Base-by-base conservation (phyloP, 2,329 filamentous ascomycete genomes). In the Nemania sp. region DNA sequence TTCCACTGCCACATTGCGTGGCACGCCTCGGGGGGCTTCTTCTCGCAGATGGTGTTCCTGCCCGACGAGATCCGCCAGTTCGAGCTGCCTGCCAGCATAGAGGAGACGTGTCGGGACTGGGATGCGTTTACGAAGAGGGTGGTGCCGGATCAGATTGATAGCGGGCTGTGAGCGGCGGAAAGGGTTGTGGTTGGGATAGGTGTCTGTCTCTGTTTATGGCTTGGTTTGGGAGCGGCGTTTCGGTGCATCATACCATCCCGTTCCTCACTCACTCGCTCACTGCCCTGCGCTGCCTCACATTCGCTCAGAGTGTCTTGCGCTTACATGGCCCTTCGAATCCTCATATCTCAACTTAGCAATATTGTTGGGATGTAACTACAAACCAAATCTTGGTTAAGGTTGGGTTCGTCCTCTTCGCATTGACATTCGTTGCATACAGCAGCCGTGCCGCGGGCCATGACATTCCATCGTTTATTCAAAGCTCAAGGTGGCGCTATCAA, bases 1-100 rank as follows among this genome's bases (percentile, higher is more conserved):
- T 80, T 86, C 71, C 84, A 86, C 73, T 86, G 84, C 72, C 84
- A 86, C 72, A 83, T 85, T 3, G 79, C 80, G 8, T 85, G 83
- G 78, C 85, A 87, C 71, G 80, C 82, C 0, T 81, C 80, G 6
- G 77, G 80, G 27, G 82, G 83, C 4, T 79, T 84, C 56, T 82
- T 82, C 22, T 73, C 82, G 59, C 81, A 84, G 72, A 77, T 84
- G 56, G 73, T 85, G 1, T 77, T 78, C 69, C 67, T 64, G 35
- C 71, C 75, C 22, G 73, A 77, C 41, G 22, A 73, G 57, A 53
- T 78, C 32, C 18, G 24, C 3, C 41, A 75, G 11, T 69, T 77
- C 66, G 49, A 73, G 5, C 75, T 84, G 38, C 81, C 82, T 0
- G 66, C 59, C 41, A 67, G 77, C 1, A 75, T 81, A 70, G 68